These are phyloP conservation scores for Kluyveromyces siamensis DNA, from an alignment of 805 yeast genomes.

Conservation along the genomic window DNA sequence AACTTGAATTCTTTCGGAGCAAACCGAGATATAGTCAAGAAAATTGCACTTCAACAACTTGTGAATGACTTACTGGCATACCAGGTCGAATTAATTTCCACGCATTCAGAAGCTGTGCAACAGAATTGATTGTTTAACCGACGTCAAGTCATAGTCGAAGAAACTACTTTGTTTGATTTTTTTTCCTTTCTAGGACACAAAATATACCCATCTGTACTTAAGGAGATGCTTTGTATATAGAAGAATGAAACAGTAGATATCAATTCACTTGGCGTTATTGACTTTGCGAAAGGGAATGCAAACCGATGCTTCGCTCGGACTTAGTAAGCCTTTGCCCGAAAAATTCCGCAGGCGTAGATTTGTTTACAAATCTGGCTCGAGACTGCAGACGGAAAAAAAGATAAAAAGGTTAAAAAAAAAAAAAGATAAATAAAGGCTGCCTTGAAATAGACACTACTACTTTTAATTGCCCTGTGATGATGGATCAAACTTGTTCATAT, in stretches of 20 bases:
- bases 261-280: neutral
- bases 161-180: too few species aligned
- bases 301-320: neutral
- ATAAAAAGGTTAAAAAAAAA: neutral
- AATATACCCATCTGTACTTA: neutral
- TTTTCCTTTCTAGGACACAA: neutral
- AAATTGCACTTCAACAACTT: conserved; percentile 44
- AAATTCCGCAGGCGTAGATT: neutral
- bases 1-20: conserved; percentile 35
- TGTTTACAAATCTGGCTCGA: neutral
- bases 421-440: neutral
- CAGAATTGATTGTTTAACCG: conserved; percentile 24
- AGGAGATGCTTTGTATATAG: neutral
- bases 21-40: conserved; percentile 32
- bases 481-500: too few species aligned
- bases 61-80: conserved; percentile 42
- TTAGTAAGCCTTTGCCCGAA: neutral
- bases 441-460: neutral
- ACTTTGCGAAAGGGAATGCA: neutral
- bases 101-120: conserved; percentile 57
- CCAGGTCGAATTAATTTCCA: conserved; percentile 51
- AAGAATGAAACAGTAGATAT: neutral
- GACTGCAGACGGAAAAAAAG: neutral
- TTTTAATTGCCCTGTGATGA: neutral
- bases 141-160: too few species aligned